A percentile compares a stretch with the other conserved stretches of the same genome.
Evolutionary conservation across 2,329 filamentous ascomycete genomes (phyloP).

Genomic region (Sphaerulina musiva): DNA sequence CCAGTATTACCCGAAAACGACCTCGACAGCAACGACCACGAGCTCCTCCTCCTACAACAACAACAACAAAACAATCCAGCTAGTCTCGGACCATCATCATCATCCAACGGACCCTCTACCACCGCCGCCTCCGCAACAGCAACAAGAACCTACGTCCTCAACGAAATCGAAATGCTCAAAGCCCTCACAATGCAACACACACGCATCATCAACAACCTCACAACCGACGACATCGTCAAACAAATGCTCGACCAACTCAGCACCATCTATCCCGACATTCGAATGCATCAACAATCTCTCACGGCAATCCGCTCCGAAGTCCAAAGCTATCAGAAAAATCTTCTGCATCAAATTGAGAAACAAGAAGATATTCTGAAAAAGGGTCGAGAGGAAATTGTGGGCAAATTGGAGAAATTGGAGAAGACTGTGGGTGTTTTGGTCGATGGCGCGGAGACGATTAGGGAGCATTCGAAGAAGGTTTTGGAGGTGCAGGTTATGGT

Average conservation of each 20-base stretch:
- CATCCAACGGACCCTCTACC: too few species aligned
- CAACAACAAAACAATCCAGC: neutral
- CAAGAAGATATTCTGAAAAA: too few species aligned
- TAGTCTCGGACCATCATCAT: neutral
- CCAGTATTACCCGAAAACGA: conserved; percentile 1
- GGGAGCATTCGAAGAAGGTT: too few species aligned
- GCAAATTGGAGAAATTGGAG: too few species aligned
- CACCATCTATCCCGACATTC: conserved; percentile 10
- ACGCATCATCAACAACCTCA: conserved; percentile 8
- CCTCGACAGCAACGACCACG: neutral
- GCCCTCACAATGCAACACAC: neutral
- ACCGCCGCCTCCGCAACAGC: too few species aligned
- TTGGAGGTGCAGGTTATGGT: too few species aligned
- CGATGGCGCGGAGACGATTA: too few species aligned
- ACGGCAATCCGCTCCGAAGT: neutral
- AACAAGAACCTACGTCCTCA: neutral
- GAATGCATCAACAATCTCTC: neutral
- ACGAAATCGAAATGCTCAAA: conserved; percentile 7
- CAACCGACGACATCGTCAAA: conserved; percentile 10
- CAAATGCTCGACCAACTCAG: conserved; percentile 11
- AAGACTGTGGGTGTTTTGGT: too few species aligned
- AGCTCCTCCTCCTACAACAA: too few species aligned
- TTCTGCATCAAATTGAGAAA: neutral
- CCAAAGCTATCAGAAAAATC: neutral
- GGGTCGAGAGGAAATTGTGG: too few species aligned